These are phyloP conservation scores for Leccinum subtestaceum DNA, from an alignment of 768 basidiomycete species.

Conservation along the genomic window DNA sequence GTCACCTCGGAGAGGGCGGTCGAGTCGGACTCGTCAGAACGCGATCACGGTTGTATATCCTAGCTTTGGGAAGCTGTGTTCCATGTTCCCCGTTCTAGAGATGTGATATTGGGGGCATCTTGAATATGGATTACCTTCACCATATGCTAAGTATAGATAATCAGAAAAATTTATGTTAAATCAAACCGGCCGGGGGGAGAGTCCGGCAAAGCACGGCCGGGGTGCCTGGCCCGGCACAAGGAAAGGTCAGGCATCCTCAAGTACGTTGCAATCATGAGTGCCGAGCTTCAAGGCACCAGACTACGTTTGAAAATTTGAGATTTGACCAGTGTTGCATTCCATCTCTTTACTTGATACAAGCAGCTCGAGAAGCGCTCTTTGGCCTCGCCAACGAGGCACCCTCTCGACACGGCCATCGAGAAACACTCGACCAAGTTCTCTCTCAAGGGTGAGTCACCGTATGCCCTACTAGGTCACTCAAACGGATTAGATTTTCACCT, in stretches of 20 bases:
- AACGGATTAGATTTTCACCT: no score
- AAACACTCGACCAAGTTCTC: no score
- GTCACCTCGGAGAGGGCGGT: slow-evolving; percentile 15
- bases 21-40: slow-evolving; percentile 5
- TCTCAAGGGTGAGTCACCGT: no score
- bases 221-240: no score
- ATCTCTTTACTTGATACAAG: background rate
- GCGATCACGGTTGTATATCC: background rate
- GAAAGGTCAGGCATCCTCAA: no score
- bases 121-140: background rate
- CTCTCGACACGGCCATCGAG: no score
- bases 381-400: background rate
- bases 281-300: background rate
- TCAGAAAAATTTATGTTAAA: no score
- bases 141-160: no score
- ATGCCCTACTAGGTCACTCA: no score
- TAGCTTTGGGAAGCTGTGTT: background rate
- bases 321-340: background rate
- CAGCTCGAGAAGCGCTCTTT: background rate
- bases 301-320: background rate
- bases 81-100: background rate
- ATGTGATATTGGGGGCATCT: background rate
- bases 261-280: no score
- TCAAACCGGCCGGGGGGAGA: no score
- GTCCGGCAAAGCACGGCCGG: no score